Percentiles rank a stretch among this genome's conserved stretches.
phyloP scores from a whole-genome alignment of 108 stramenopile species.

The Discostella pseudostelligera region DNA sequence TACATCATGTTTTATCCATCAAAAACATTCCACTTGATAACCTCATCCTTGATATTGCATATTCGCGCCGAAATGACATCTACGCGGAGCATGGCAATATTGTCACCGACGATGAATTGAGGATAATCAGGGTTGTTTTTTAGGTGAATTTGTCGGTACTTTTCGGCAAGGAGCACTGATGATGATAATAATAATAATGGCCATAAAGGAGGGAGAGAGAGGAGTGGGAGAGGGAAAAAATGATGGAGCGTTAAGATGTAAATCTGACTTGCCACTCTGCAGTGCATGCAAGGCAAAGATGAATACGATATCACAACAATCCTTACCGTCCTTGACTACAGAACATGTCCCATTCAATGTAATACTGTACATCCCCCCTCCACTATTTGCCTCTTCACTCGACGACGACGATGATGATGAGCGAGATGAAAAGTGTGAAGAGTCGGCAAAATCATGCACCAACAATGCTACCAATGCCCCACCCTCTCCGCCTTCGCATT shows the following conservation, averaged over 20 bases:
- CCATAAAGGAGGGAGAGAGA: neutral
- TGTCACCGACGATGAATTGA: conserved; percentile 63
- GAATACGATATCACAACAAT: too few species aligned
- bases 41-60: conserved; percentile 60
- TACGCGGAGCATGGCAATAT: conserved; percentile 65
- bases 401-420: conserved; percentile 23
- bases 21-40: conserved; percentile 60
- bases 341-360: conserved; percentile 64
- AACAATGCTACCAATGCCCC: conserved; percentile 18
- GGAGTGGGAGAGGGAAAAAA: too few species aligned
- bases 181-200: neutral
- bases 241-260: neutral
- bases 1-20: conserved; percentile 12
- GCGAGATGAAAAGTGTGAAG: too few species aligned
- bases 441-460: conserved; percentile 55
- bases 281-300: too few species aligned
- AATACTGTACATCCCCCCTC: conserved; percentile 40
- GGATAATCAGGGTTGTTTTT: conserved; percentile 67
- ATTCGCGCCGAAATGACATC: conserved; percentile 57
- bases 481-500: conserved; percentile 48
- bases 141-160: conserved; percentile 50
- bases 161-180: conserved; percentile 37
- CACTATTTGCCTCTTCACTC: conserved; percentile 37
- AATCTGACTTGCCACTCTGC: too few species aligned
- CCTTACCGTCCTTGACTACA: conserved; percentile 47